Conservation (phyloP, 169 alveolate genomes). For the Pseudocohnilembus persalinus region DNA sequence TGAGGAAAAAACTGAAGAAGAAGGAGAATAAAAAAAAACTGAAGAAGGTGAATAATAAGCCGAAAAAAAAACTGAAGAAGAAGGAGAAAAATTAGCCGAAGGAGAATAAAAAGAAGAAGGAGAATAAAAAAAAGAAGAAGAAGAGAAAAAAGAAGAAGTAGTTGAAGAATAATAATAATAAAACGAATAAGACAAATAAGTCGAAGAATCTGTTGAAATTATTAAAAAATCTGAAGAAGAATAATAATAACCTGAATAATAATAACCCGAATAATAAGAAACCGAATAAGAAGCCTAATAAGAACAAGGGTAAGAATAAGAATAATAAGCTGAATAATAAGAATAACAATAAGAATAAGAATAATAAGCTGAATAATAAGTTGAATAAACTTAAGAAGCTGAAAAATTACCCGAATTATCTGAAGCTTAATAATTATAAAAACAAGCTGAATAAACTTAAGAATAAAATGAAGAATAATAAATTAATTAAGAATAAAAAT, state of each 20-base stretch:
- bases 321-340: too few relatives aligned
- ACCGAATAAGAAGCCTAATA: not conserved
- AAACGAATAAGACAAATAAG: not conserved
- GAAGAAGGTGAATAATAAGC: not conserved
- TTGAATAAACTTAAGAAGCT: too few relatives aligned
- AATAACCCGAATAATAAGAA: not conserved
- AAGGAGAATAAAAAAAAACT: not conserved
- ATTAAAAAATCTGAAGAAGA: not conserved
- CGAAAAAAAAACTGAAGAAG: slow-evolving; percentile 9
- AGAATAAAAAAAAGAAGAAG: not conserved
- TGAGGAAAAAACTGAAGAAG: not conserved
- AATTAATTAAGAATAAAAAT: too few relatives aligned
- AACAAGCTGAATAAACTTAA: too few relatives aligned
- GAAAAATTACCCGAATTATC: too few relatives aligned
- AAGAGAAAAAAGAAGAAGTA: not conserved
- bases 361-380: not conserved
- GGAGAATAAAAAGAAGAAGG: slow-evolving; percentile 1
- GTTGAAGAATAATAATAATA: not conserved
- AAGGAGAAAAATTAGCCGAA: not conserved
- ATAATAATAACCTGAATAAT: not conserved
- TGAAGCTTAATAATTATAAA: too few relatives aligned
- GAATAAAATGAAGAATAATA: too few relatives aligned
- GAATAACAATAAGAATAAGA: not conserved
- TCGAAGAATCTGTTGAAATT: not conserved
- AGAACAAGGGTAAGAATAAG: too few relatives aligned